Evolutionary conservation across 208 protist genomes (phyloP).

Genomic region (Trypanosomatidae sp.): DNA sequence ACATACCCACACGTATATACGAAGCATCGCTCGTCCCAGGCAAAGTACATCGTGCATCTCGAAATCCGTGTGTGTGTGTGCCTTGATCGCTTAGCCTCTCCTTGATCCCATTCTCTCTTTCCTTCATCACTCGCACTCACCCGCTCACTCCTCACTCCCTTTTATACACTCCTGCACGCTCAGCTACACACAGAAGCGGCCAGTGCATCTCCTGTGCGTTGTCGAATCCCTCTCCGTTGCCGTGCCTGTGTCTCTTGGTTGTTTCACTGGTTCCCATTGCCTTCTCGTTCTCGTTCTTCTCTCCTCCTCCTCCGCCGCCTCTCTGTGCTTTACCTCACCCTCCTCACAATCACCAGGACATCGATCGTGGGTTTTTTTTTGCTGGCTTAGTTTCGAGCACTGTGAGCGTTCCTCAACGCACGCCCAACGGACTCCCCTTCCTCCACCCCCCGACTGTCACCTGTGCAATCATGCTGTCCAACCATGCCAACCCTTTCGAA

Average conservation of each 20-base stretch:
- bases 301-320: background rate
- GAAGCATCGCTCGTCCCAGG: background rate
- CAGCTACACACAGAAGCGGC: background rate
- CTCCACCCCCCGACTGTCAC: background rate
- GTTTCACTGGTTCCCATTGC: background rate
- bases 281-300: background rate
- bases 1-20: background rate
- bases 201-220: background rate
- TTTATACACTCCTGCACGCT: background rate
- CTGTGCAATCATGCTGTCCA: conserved; percentile 17
- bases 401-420: background rate
- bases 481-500: conserved; percentile 23
- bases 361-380: background rate
- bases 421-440: background rate
- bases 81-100: background rate
- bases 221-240: background rate
- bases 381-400: background rate
- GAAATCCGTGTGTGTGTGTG: background rate
- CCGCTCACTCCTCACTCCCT: background rate
- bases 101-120: background rate
- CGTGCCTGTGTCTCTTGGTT: background rate
- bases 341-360: background rate
- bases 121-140: background rate
- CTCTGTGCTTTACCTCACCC: background rate
- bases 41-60: background rate